Evolutionary conservation across 2,329 filamentous ascomycete species (phyloP).

Genomic region (Trichophyton rubrum): DNA sequence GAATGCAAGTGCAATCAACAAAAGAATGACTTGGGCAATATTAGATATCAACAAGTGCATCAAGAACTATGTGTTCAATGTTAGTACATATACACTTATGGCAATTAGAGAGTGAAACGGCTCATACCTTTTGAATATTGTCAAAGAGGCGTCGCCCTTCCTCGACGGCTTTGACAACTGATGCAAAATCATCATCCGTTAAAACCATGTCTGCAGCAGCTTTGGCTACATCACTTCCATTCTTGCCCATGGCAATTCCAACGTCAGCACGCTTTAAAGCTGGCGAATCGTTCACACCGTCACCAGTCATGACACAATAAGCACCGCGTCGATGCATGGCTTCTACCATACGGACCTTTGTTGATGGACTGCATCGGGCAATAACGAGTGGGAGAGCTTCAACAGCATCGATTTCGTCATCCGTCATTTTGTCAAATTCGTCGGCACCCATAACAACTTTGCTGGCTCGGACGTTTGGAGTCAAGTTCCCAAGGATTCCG

Average conservation of each 20-base stretch:
- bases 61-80: constrained; percentile 47
- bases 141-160: constrained; percentile 69
- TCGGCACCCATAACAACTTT: constrained; percentile 57
- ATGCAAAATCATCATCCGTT: constrained; percentile 64
- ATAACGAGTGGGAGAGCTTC: constrained; percentile 40
- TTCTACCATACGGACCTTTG: constrained; percentile 73
- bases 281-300: constrained; percentile 67
- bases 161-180: constrained; percentile 66
- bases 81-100: constrained; percentile 43
- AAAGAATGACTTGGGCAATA: constrained; percentile 68
- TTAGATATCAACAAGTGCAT: constrained; percentile 69
- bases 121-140: constrained; percentile 52
- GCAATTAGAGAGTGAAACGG: not conserved
- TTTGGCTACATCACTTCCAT: constrained; percentile 67
- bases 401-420: constrained; percentile 52
- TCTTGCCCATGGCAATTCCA: constrained; percentile 67
- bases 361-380: constrained; percentile 38
- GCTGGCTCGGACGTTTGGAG: constrained; percentile 44
- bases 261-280: constrained; percentile 63
- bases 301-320: constrained; percentile 69
- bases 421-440: constrained; percentile 60
- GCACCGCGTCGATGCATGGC: constrained; percentile 37
- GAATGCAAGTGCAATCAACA: constrained; percentile 70
- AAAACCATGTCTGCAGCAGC: constrained; percentile 44
- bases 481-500: constrained; percentile 45